Conservation (phyloP, 1,284 basidiomycete species). For the Cutaneotrichosporon sp. region DNA sequence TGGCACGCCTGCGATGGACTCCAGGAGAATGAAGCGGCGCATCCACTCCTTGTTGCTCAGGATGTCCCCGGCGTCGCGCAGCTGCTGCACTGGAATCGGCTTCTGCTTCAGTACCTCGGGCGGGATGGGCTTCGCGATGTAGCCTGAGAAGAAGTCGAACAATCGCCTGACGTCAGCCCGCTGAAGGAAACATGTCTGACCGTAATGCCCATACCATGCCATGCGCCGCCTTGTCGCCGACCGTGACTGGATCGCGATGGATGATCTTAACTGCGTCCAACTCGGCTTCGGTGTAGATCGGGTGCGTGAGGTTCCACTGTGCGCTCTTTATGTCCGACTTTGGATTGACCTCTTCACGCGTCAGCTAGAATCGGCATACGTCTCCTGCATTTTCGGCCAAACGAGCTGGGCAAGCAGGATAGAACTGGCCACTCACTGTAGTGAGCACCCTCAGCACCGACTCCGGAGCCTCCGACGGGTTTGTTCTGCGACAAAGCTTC, state of each 20-base stretch:
- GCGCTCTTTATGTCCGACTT: too few relatives aligned
- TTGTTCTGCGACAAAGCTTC: too few relatives aligned
- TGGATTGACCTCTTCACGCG: too few relatives aligned
- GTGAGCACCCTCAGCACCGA: too few relatives aligned
- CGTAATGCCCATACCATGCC: too few relatives aligned
- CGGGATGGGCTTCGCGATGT: constrained; percentile 61
- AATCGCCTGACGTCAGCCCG: constrained; percentile 52
- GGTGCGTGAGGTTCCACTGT: constrained; percentile 48
- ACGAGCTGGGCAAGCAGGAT: too few relatives aligned
- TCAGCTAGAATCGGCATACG: too few relatives aligned
- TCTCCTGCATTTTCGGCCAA: too few relatives aligned
- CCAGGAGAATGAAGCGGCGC: constrained; percentile 76
- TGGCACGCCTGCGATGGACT: constrained; percentile 86
- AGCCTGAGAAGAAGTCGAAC: constrained; percentile 66
- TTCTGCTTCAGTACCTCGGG: constrained; percentile 26
- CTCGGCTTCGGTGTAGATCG: constrained; percentile 47
- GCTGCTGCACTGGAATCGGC: constrained; percentile 61
- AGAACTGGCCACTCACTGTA: too few relatives aligned
- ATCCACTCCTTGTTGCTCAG: constrained; percentile 74
- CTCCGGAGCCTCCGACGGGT: too few relatives aligned
- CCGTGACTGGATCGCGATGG: constrained; percentile 60
- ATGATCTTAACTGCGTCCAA: constrained; percentile 59
- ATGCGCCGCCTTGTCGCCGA: constrained; percentile 68
- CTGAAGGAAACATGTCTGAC: too few relatives aligned
- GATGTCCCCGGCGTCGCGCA: constrained; percentile 66